These are phyloP conservation scores for Kokia cookei DNA, from an alignment of 441 rosid genomes.

Conservation along the genomic window DNA sequence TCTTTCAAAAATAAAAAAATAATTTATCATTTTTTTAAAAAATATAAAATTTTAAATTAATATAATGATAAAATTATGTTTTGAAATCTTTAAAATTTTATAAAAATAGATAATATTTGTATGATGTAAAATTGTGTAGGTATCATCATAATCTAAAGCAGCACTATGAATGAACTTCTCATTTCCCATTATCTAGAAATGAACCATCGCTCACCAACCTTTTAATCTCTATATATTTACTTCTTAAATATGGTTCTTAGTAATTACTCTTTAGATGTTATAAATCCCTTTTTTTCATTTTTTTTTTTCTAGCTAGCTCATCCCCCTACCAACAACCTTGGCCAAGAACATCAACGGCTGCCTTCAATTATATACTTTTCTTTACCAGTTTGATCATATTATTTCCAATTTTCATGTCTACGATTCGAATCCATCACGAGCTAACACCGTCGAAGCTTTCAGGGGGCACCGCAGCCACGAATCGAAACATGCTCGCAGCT, in stretches of 20 bases:
- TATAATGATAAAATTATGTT: too few relatives aligned
- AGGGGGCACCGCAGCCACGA: background rate
- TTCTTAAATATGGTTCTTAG: background rate
- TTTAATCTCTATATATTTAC: background rate
- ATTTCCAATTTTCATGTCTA: background rate
- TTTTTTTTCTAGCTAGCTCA: background rate
- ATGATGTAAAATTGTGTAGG: background rate
- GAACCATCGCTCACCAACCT: background rate
- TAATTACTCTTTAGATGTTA: background rate
- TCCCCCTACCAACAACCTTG: background rate
- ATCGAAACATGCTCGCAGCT: background rate
- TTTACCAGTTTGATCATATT: background rate
- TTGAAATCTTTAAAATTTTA: too few relatives aligned
- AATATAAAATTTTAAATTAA: too few relatives aligned
- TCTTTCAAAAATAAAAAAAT: too few relatives aligned
- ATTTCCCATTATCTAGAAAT: background rate
- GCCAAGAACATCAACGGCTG: background rate
- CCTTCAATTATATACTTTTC: background rate
- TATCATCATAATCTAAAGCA: background rate
- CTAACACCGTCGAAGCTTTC: background rate
- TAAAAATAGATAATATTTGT: background rate
- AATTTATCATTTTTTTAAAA: too few relatives aligned
- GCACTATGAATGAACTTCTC: background rate
- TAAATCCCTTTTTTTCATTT: background rate
- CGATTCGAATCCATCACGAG: background rate